These are phyloP conservation scores for Papiliotrema flavescens DNA, from an alignment of 1,284 basidiomycete species.

Conservation along the genomic window DNA sequence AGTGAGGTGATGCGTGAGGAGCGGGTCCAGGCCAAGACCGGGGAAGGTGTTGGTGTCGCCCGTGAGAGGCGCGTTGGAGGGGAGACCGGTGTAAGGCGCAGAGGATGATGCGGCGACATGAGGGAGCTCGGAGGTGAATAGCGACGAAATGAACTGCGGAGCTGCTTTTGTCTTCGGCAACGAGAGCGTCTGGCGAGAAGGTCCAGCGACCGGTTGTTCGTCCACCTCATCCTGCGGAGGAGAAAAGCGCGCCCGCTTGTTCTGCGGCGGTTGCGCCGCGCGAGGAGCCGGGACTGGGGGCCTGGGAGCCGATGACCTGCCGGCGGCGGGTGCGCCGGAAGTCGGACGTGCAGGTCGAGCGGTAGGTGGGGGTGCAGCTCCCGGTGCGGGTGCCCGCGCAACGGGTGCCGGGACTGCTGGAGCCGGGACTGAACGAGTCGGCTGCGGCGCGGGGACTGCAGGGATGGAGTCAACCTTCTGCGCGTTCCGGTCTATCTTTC, in stretches of 20 bases:
- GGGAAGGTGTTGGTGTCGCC: conserved; percentile 67
- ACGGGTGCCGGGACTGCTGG: conserved; percentile 5
- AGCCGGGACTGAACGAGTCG: neutral
- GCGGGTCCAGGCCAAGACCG: conserved; percentile 73
- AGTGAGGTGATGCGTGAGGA: conserved; percentile 74
- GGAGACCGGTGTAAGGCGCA: conserved; percentile 48
- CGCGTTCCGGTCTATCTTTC: conserved; percentile 8
- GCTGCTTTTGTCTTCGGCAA: conserved; percentile 21
- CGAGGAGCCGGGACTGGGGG: conserved; percentile 1
- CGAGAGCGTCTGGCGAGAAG: conserved; percentile 17
- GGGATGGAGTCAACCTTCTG: neutral
- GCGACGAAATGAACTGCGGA: conserved; percentile 79
- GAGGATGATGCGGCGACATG: conserved; percentile 11
- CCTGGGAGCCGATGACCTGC: no score
- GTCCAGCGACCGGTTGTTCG: conserved; percentile 12
- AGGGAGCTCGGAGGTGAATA: conserved; percentile 66
- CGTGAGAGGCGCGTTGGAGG: conserved; percentile 76
- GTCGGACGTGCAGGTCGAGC: conserved; percentile 2
- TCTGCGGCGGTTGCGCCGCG: neutral
- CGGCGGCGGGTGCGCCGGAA: neutral
- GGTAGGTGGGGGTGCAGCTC: conserved; percentile 1
- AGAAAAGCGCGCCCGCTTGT: neutral
- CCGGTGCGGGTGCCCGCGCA: conserved; percentile 1
- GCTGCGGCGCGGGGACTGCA: neutral
- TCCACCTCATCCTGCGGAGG: neutral